These are phyloP conservation scores for Edaphochlamys debaryana DNA, from an alignment of 139 green algal species.

Conservation along the genomic window DNA sequence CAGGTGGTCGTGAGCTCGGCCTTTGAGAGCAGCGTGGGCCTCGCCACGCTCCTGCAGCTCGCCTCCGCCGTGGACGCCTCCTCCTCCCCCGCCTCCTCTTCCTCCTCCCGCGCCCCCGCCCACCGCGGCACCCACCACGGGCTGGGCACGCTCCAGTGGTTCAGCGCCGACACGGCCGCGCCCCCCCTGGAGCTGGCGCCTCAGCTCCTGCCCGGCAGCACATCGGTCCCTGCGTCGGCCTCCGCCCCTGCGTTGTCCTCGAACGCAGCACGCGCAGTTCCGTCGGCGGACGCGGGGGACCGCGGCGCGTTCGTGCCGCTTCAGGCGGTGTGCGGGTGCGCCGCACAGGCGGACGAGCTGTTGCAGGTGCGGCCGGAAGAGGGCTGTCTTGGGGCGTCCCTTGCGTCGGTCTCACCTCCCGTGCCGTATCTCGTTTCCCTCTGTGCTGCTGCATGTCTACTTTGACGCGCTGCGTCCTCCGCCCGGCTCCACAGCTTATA, in stretches of 20 bases:
- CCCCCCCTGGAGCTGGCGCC: constrained; percentile 4
- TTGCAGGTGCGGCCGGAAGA: background rate
- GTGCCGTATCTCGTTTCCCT: too few species aligned
- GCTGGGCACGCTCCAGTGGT: constrained; percentile 79
- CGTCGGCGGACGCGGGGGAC: too few species aligned
- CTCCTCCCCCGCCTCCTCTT: background rate
- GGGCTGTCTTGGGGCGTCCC: too few species aligned
- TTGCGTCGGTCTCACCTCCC: too few species aligned
- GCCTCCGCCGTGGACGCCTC: constrained; percentile 61
- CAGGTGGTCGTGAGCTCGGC: constrained; percentile 79
- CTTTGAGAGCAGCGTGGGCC: constrained; percentile 83
- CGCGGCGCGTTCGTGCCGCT: constrained; percentile 11
- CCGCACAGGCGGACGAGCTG: constrained; percentile 28
- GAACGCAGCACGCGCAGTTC: too few species aligned
- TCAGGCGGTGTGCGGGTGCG: constrained; percentile 13
- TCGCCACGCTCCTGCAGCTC: constrained; percentile 70
- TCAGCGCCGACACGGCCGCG: constrained; percentile 50
- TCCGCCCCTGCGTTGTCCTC: too few species aligned
- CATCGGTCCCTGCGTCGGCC: too few species aligned
- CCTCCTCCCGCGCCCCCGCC: background rate
- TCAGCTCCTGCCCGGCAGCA: background rate
- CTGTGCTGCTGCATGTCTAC: too few species aligned
- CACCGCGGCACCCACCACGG: constrained; percentile 56
- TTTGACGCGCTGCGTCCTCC: too few species aligned
- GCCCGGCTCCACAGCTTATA: too few species aligned